Evolutionary conservation across 2,329 filamentous ascomycete genomes (phyloP), one percentile per base, ranked within the genome.

Genomic region (Alternaria postmessia): DNA sequence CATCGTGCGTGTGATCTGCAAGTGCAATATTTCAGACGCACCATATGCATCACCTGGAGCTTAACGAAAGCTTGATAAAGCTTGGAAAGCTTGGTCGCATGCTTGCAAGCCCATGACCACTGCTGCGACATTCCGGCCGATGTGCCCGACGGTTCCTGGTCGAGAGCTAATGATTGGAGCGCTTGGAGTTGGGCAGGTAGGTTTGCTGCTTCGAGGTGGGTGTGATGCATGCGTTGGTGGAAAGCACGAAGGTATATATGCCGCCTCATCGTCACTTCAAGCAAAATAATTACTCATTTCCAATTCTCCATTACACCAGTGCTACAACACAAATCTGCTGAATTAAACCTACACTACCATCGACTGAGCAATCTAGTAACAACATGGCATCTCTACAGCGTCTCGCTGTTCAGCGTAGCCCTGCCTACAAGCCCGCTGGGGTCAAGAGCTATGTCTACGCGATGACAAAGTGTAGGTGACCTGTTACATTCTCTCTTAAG

Each of bases 341-440:
- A 32, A 5, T 14, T 8, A 24, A 18, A 12, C 5, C 20, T 38
- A 43, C 38, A 34, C 20, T 1, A 16, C 2, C 26, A 8, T 53
- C n/a, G 3, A 53, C 8, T 7, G 16, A 34, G 1, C 18, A 34
- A 8, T 14, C 7, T 4, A 5, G 14, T 2, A 43, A 22, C 26
- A 43, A 5, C 32, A 68, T 68, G 65, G 53, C 62, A 18, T 62
- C 65, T 24, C 61, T 68, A 16, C 65, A 68, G 39, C 65, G 64
- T 11, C 30, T 70, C 5, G 60, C 62, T 26, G n/a, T 70, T 30
- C 60, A 59, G n/a, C 65, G 64, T 32, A 68, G 60, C 53, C 51
- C 59, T 4, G 61, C 62, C 4, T 68, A 68, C 59, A 70, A 70
- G 49, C 52, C 60, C 7, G 67, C 62, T 51, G 63, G 67, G 20